phyloP scores from a whole-genome alignment of 805 yeast species.

The Saturnispora ahearnii region DNA sequence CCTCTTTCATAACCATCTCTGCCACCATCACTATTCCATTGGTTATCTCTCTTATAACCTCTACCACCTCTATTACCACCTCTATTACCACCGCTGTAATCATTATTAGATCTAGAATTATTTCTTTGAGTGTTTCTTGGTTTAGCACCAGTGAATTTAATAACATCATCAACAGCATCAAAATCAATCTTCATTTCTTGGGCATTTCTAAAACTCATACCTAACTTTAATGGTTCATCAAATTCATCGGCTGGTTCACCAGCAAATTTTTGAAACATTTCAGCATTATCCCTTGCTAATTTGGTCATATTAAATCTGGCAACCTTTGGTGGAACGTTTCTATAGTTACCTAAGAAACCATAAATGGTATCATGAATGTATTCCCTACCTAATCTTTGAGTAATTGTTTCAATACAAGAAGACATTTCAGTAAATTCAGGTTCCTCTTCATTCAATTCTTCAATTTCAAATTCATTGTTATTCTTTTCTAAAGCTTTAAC shows the following conservation, averaged over 20 bases:
- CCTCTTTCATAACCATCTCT: slow-evolving; percentile 9
- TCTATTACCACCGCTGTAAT: slow-evolving; percentile 16
- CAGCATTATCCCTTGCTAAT: slow-evolving; percentile 27
- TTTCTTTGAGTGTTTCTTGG: slow-evolving; percentile 8
- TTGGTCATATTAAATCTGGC: slow-evolving; percentile 26
- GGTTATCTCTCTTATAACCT: slow-evolving; percentile 9
- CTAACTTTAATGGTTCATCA: slow-evolving; percentile 6
- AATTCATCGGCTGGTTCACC: slow-evolving; percentile 13
- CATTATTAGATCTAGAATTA: slow-evolving; percentile 1
- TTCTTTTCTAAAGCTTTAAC: slow-evolving; percentile 40
- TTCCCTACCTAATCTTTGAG: slow-evolving; percentile 9
- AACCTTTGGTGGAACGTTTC: slow-evolving; percentile 19
- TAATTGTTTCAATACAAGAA: slow-evolving; percentile 18
- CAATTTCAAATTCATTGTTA: slow-evolving; percentile 46
- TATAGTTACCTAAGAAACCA: slow-evolving; percentile 14
- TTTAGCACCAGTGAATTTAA: slow-evolving; percentile 26
- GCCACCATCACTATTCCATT: slow-evolving; percentile 11
- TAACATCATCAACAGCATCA: slow-evolving; percentile 21
- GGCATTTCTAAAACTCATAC: slow-evolving; percentile 16
- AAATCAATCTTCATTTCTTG: slow-evolving; percentile 23
- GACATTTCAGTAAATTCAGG: slow-evolving; percentile 31
- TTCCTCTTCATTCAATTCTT: slow-evolving; percentile 30
- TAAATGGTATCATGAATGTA: slow-evolving; percentile 13
- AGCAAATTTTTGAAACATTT: slow-evolving; percentile 22
- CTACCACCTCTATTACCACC: slow-evolving; percentile 12